Evolutionary conservation across 2,329 filamentous ascomycete species (phyloP).

Genomic region (Nemania abortiva): DNA sequence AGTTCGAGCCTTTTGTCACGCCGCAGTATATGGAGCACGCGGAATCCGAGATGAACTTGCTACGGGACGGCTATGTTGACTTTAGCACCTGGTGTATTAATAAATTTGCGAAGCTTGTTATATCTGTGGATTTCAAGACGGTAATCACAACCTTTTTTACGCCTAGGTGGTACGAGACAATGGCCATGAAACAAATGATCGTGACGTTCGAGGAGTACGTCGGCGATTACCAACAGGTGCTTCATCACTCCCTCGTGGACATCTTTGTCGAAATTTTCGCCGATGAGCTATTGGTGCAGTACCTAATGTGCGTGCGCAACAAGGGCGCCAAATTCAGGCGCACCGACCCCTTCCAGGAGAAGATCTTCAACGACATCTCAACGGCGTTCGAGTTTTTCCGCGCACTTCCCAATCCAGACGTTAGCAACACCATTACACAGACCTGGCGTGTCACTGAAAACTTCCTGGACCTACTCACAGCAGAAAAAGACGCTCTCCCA

Average conservation of each 20-base stretch:
- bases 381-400: conserved; percentile 92
- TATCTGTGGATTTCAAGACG: conserved; percentile 86
- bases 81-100: conserved; percentile 92
- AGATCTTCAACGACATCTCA: conserved; percentile 92
- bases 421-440: conserved; percentile 81
- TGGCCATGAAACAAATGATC: conserved; percentile 92
- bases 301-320: conserved; percentile 88
- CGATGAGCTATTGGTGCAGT: conserved; percentile 88
- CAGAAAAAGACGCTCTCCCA: conserved; percentile 78
- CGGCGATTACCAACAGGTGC: conserved; percentile 82
- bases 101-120: conserved; percentile 87
- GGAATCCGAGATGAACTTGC: conserved; percentile 76
- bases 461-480: conserved; percentile 82
- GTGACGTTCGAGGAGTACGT: conserved; percentile 97
- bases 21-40: conserved; percentile 82
- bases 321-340: conserved; percentile 89
- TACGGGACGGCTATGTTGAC: conserved; percentile 94
- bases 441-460: conserved; percentile 93
- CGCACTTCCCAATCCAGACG: conserved; percentile 75
- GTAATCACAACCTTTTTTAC: conserved; percentile 94
- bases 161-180: conserved; percentile 85
- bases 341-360: conserved; percentile 87
- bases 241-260: conserved; percentile 88
- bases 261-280: conserved; percentile 94
- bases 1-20: conserved; percentile 84